Evolutionary conservation across 2,329 filamentous ascomycete genomes (phyloP), one percentile per base, ranked within the genome.

Genomic region (Ampelomyces quisqualis): DNA sequence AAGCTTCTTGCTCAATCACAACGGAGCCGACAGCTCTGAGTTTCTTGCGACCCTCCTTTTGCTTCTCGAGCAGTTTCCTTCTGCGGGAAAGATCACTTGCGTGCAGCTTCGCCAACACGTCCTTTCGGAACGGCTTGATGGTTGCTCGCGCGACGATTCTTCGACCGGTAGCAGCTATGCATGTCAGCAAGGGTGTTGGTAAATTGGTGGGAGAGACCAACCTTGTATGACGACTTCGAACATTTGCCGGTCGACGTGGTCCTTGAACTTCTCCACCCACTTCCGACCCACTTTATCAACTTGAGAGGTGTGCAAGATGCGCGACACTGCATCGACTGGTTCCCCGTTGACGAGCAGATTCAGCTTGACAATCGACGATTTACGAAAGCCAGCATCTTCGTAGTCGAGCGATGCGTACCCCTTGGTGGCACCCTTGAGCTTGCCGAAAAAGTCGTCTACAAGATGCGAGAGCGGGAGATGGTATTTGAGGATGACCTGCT

Each of bases 361-460:
- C 23, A 98, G 77, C 70, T 96, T 97, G 47, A 88, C 82, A 27
- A 98, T 82, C 47, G 83, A 82, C 60, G 86, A 88, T 45, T 80
- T 73, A 15, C 85, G 82, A 80, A 90, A 98, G 0, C 88, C 91
- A 0, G 90, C 86, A 57, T 98, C 93, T 71, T 98, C 93, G 65
- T 98, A 98, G 68, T 98, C 93, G 4, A 98, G 79, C 23, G 87
- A 93, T 0, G 93, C 93, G 58, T 98, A 98, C 8, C 93, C 93
- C 67, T 95, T 96, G 38, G 90, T 96, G 0, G 82, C 80, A 24
- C 90, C 88, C 68, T 98, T 98, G 38, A 98, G 77, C 69, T 95
- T 96, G 37, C 93, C 93, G 66, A 98, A 98, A 63, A 98, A 85
- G 69, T 98, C 93, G 57, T 97, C 93, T 1, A 98, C 93, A 3